Conservation (phyloP, 1,284 basidiomycete genomes). For the Sanguinoderma infundibulare region DNA sequence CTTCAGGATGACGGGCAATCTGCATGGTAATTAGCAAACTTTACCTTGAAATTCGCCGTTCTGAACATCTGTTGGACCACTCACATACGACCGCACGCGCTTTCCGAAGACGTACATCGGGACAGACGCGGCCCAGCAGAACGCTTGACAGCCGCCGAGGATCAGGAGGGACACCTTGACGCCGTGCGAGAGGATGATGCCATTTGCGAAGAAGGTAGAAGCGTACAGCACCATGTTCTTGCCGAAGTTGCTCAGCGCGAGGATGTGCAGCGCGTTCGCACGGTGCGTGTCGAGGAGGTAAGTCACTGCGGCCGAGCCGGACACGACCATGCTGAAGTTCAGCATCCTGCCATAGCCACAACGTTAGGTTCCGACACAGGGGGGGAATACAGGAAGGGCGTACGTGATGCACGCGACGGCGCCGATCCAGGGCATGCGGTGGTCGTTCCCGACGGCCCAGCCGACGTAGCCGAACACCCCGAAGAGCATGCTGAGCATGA, state of each 20-base stretch:
- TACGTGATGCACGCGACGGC: slow-evolving; percentile 46
- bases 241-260: slow-evolving; percentile 47
- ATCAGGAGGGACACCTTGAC: slow-evolving; percentile 44
- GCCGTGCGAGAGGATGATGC: slow-evolving; percentile 43
- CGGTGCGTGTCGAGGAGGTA: slow-evolving; percentile 50
- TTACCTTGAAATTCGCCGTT: not conserved
- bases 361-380: too few species aligned
- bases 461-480: slow-evolving; percentile 50
- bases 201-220: slow-evolving; percentile 50
- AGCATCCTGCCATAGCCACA: slow-evolving; percentile 32
- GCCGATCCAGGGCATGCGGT: slow-evolving; percentile 50
- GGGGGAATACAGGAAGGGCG: not conserved
- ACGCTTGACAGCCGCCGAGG: slow-evolving; percentile 42
- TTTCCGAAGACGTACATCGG: slow-evolving; percentile 50
- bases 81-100: slow-evolving; percentile 44
- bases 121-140: slow-evolving; percentile 43
- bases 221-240: slow-evolving; percentile 51
- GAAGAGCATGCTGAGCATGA: slow-evolving; percentile 47
- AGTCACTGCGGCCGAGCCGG: slow-evolving; percentile 45
- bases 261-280: slow-evolving; percentile 43
- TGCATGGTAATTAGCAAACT: not conserved
- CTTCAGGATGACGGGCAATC: slow-evolving; percentile 20
- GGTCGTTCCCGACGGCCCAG: slow-evolving; percentile 48
- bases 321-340: slow-evolving; percentile 47
- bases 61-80: slow-evolving; percentile 15